Base-by-base conservation (phyloP, 495 filamentous ascomycete species). In the Letharia columbiana region DNA sequence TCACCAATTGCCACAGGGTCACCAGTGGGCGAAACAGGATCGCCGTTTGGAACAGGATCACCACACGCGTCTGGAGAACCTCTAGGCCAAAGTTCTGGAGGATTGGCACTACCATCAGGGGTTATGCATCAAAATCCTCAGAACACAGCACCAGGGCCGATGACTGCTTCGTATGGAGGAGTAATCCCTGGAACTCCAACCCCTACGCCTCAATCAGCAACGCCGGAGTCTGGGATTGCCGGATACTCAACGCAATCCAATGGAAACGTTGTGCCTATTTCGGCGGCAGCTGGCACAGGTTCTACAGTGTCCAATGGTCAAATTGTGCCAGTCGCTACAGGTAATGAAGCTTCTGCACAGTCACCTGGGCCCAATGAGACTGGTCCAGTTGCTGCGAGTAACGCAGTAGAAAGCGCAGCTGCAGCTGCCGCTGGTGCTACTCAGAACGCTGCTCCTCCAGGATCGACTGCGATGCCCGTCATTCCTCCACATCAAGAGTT, bases 241-340 rank as follows among this genome's bases (percentile, higher is more conserved):
- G 40, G 45, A 66, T 31, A 47, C 20, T 41, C 42, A 35, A 64
- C 62, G 12, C 54, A 52, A 50, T 60, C 44, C 44, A 41, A 37
- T 61, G 47, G 59, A 35, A 41, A 23, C 10, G 44, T 61, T 40
- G 57, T 66, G 31, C 18, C 44, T 6, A 66, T 50, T 41, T 57
- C 57, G 35, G 23, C 54, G 20, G 54, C 63, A 37, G 31, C 31
- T 57, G 54, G 54, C 15, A 37, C 54, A 18, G 54, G 31, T 23
- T 57, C 54, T 37, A 35, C 54, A 37, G 31, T 67, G 45, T 70
- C 74, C 2, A 77, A 68, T 70, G 73, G 74, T 70, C 71, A 75
- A 59, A 62, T 73, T 61, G 64, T 69, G 37, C 69, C 37, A 42
- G 12, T 63, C 37, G 63, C 63, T 37, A 56, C 67, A 39, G 47